Conservation (phyloP, 768 basidiomycete species). For the Rhizopogon vinicolor region DNA sequence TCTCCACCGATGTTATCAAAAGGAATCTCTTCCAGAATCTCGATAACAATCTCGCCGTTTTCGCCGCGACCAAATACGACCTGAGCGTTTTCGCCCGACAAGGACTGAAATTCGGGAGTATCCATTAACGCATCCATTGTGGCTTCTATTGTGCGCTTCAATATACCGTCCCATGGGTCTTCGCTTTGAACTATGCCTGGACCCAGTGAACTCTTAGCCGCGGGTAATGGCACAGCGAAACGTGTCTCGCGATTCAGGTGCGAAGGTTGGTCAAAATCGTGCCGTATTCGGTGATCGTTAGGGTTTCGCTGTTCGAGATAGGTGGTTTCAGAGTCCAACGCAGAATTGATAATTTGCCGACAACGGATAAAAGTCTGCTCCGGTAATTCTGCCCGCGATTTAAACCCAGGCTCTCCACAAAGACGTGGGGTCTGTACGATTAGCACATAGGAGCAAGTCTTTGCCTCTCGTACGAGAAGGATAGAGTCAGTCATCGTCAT, state of each 20-base stretch:
- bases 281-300: constrained; percentile 29
- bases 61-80: constrained; percentile 39
- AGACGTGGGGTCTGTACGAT: constrained; percentile 94
- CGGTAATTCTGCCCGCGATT: constrained; percentile 59
- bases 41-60: constrained; percentile 37
- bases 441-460: constrained; percentile 91
- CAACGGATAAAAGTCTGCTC: constrained; percentile 74
- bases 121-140: constrained; percentile 25
- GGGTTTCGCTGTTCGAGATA: constrained; percentile 25
- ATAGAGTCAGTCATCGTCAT: constrained; percentile 92
- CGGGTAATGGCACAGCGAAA: constrained; percentile 35
- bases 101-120: constrained; percentile 24
- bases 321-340: constrained; percentile 14
- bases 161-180: constrained; percentile 16
- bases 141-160: constrained; percentile 24
- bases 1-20: constrained; percentile 25
- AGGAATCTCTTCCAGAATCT: constrained; percentile 42
- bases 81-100: constrained; percentile 25
- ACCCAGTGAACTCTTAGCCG: constrained; percentile 14
- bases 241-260: constrained; percentile 46
- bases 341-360: constrained; percentile 57
- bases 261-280: constrained; percentile 52
- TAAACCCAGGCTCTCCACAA: constrained; percentile 91
- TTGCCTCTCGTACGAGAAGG: constrained; percentile 87
- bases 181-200: constrained; percentile 13